Base-by-base conservation (phyloP, 1,284 basidiomycete species). In the Leccinum solheimii region DNA sequence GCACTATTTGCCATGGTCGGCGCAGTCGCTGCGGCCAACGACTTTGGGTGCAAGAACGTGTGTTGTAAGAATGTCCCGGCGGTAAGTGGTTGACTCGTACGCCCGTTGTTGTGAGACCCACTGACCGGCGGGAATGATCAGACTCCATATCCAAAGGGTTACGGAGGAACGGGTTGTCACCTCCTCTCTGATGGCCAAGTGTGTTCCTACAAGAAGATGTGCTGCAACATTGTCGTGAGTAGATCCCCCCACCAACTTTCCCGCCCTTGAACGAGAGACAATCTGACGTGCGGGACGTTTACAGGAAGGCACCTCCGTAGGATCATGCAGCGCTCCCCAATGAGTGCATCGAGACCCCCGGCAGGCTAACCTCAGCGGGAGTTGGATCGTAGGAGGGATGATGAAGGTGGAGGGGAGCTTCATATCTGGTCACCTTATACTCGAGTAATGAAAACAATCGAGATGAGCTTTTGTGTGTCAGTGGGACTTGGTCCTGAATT, bases 141-240 rank as follows among this genome's bases (percentile, higher is more conserved):
- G 43, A 36, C 5, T 6, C 34, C 13, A 36, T 6, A 30, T 9
- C 36, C 51, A 23, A 16, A 0, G 21, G 62, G 62, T n/a, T 60
- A 38, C 19, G 49, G 54, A 19, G 62, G 62, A 38, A 40, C 61
- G n/a, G 7, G 10, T 30, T 63, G 62, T 14, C 10, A 4, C 11
- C 0, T 36, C 13, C 34, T 36, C 34, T 3, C 32, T 34, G 32
- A 5, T 34, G 32, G 11, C 11, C 4, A 5, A 34, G 1, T 11
- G 32, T 34, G 32, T 34, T 13, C 32, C 11, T 34, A 34, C 32
- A 34, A 34, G 32, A 34, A 34, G 32, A 34, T 34, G 32, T 34
- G 32, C 32, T 34, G 32, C 32, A 34, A 34, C 11, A 1, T 34
- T 34, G 32, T 34, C 32, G 32, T 34, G 32, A 34, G 32, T 34